These are phyloP conservation scores for Fraxinus latifolia DNA, from an alignment of 305 asterid species.

Conservation along the genomic window DNA sequence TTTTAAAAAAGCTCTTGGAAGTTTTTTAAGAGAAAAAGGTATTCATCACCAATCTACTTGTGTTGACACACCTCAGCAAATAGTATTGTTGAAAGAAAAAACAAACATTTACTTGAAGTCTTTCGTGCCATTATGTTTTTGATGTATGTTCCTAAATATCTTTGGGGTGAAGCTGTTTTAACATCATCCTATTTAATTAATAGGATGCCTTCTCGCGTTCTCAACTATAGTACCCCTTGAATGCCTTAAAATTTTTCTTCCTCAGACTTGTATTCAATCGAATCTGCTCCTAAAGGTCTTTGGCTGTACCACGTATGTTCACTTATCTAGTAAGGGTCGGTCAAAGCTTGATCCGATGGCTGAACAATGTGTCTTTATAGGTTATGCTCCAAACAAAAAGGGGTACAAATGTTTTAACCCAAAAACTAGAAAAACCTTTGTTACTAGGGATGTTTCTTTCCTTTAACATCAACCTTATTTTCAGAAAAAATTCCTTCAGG, in stretches of 20 bases:
- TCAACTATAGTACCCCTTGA: not conserved
- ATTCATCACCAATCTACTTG: not conserved
- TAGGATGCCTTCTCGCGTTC: not conserved
- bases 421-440: not conserved
- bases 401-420: not conserved
- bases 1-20: not conserved
- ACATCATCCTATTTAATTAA: not conserved
- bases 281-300: not conserved
- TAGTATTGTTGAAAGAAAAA: not conserved
- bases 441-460: not conserved
- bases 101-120: constrained; percentile 13
- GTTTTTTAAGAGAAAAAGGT: not conserved
- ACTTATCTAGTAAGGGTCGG: not conserved
- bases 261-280: not conserved
- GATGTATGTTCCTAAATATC: not conserved
- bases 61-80: not conserved
- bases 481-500: not conserved
- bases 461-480: not conserved
- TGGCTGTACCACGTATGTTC: not conserved
- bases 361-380: not conserved
- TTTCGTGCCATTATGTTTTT: constrained; percentile 8
- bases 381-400: not conserved
- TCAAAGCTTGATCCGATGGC: not conserved
- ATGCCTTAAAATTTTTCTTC: not conserved
- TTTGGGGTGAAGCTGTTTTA: not conserved